phyloP scores from a whole-genome alignment of 768 basidiomycete species.

The Mycena belliarum region DNA sequence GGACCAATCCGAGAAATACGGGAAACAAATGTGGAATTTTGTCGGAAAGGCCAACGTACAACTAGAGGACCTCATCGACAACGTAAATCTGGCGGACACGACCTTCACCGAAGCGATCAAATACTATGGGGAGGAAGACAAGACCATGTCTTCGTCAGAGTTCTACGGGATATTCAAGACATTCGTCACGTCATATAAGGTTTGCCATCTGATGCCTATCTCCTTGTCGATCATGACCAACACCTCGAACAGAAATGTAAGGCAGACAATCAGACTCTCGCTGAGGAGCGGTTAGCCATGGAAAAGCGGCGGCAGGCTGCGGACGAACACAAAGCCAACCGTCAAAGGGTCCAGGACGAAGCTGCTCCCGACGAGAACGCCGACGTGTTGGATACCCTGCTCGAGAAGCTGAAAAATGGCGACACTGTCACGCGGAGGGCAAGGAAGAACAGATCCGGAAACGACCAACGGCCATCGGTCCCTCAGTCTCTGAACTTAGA shows the following conservation, averaged over 20 bases:
- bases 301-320: constrained; percentile 71
- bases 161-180: constrained; percentile 98
- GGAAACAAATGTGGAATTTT: constrained; percentile 91
- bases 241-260: constrained; percentile 76
- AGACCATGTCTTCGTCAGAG: constrained; percentile 81
- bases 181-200: constrained; percentile 91
- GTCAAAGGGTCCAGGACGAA: constrained; percentile 49
- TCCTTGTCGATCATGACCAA: not conserved
- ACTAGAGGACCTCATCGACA: constrained; percentile 83
- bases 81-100: constrained; percentile 82
- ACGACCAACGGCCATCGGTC: constrained; percentile 34
- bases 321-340: constrained; percentile 61
- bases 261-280: constrained; percentile 69
- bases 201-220: constrained; percentile 32
- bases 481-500: constrained; percentile 38
- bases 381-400: constrained; percentile 68
- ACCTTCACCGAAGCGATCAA: constrained; percentile 82
- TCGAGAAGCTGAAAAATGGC: constrained; percentile 74
- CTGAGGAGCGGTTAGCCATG: constrained; percentile 66
- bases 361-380: constrained; percentile 46
- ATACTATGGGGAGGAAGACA: constrained; percentile 94
- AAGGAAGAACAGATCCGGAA: constrained; percentile 48
- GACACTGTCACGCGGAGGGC: constrained; percentile 61
- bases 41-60: constrained; percentile 71
- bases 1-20: constrained; percentile 74